Evolutionary conservation across 768 basidiomycete species (phyloP).

Genomic region (Suillus brevipes): DNA sequence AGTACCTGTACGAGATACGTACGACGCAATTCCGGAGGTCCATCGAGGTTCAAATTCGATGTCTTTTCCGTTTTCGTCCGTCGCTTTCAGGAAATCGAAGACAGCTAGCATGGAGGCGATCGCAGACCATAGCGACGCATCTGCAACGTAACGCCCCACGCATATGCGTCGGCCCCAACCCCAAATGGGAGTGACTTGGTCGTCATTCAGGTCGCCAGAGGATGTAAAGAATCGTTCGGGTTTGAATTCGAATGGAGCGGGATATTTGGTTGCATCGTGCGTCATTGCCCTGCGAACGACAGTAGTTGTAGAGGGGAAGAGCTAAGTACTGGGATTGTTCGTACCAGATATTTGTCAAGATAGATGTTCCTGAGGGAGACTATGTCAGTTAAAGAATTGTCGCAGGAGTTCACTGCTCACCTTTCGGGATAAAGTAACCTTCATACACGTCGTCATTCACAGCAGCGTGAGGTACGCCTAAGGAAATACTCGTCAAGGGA

Average conservation of each 20-base stretch:
- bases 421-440: conserved; percentile 13
- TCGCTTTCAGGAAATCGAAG: conserved; percentile 39
- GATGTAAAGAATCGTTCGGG: conserved; percentile 35
- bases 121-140: conserved; percentile 37
- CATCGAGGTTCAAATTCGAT: conserved; percentile 28
- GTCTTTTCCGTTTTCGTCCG: conserved; percentile 33
- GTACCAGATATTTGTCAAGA: conserved; percentile 11
- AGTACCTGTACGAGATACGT: conserved; percentile 4
- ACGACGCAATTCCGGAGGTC: conserved; percentile 20
- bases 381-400: not conserved
- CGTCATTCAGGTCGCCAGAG: conserved; percentile 3
- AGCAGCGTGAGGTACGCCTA: conserved; percentile 11
- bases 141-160: conserved; percentile 38
- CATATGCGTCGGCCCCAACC: conserved; percentile 30
- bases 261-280: conserved; percentile 36
- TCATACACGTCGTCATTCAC: conserved; percentile 13
- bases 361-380: conserved; percentile 1
- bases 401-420: not conserved
- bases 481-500: not conserved
- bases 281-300: conserved; percentile 34
- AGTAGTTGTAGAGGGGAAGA: not conserved
- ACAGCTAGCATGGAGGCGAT: conserved; percentile 38
- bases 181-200: conserved; percentile 2
- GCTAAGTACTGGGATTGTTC: not conserved
- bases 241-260: conserved; percentile 32